Evolutionary conservation across 371 early-diverging fungal species (phyloP), one percentile per base, ranked within the genome.

Genomic region (Zychaea mexicana): DNA sequence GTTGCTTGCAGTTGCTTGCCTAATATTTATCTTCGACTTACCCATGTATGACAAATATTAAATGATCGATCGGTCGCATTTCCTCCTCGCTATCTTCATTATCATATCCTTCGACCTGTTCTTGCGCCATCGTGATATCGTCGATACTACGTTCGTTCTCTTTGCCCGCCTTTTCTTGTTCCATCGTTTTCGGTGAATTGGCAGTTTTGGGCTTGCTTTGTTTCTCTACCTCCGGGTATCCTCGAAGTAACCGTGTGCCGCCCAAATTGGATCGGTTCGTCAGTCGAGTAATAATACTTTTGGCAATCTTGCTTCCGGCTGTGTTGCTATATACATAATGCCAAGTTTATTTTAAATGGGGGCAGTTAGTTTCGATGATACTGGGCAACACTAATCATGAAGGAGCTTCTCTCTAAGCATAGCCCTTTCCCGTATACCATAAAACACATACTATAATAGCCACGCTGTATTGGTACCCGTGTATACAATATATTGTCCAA

Each of bases 1-100:
- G n/a, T n/a, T n/a, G n/a, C n/a, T n/a, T n/a, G n/a, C n/a, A n/a
- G n/a, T n/a, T n/a, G n/a, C n/a, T n/a, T n/a, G n/a, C n/a, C n/a
- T n/a, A n/a, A n/a, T n/a, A n/a, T n/a, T n/a, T n/a, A n/a, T n/a
- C n/a, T n/a, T n/a, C n/a, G n/a, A n/a, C 66, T 62, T 79, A 86
- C 84, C 93, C 95, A 66, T 94, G 94, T 62, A 94, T 86, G 5
- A 90, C 93, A 52, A 93, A 80, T 0, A 94, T 74, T 9, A 94
- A 62, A 71, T 94, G 94, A 67, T 92, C 85, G 56, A 94, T 86
- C 2, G 71, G 71, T 56, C 93, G 74, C 24, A 87, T 83, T 13
- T 85, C 85, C 57, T 81, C 87, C 53, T 87, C 84, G 15, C 77
- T 78, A 15, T 84, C 83, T 38, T 87, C 86, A 47, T 86, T 81